Percentiles rank a stretch among this genome's conserved stretches.
These are phyloP conservation scores for Penicillium sp. DNA, from an alignment of 2,329 filamentous ascomycete genomes.

Conservation along the genomic window DNA sequence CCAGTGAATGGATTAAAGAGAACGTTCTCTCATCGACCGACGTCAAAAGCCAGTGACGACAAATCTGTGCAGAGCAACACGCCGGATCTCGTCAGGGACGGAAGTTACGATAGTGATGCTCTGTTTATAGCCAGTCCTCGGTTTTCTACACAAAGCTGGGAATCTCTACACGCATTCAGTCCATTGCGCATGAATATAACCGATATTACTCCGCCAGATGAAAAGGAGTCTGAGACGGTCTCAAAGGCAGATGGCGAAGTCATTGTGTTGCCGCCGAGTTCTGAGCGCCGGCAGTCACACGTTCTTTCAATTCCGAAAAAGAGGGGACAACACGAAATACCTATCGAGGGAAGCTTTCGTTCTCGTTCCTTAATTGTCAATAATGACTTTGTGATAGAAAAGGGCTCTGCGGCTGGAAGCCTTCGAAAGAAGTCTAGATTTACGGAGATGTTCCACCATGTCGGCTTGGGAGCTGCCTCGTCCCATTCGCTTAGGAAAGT, in stretches of 20 bases:
- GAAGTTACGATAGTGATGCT: conserved; percentile 41
- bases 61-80: not conserved
- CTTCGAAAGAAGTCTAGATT: conserved; percentile 26
- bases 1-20: not conserved
- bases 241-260: not conserved
- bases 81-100: conserved; percentile 33
- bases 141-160: conserved; percentile 18
- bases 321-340: not conserved
- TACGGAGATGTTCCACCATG: conserved; percentile 27
- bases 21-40: conserved; percentile 3
- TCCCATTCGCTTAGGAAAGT: conserved; percentile 26
- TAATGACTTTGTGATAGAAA: not conserved
- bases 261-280: not conserved
- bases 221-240: not conserved
- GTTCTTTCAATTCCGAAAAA: conserved; percentile 8
- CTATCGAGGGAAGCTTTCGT: not conserved
- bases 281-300: not conserved
- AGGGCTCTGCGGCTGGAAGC: not conserved
- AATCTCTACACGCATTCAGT: conserved; percentile 7
- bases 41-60: not conserved
- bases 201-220: conserved; percentile 12
- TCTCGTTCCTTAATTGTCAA: not conserved
- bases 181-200: conserved; percentile 2
- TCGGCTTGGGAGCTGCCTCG: not conserved
- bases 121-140: conserved; percentile 34